Base-by-base conservation (phyloP, 116 monocot species). In the Cymodocea nodosa region DNA sequence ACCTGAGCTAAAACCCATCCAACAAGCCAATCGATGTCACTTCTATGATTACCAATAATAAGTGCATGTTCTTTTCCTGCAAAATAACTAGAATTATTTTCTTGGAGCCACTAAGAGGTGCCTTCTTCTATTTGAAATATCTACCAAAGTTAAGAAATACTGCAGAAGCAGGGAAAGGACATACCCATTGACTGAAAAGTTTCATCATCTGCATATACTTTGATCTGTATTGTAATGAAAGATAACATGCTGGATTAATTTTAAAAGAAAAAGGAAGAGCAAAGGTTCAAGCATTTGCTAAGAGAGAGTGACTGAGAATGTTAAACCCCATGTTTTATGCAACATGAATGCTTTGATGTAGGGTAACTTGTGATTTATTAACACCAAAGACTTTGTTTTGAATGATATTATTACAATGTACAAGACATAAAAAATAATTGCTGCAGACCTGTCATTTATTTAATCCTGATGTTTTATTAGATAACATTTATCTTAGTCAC, bases 1-100 rank as follows among this genome's bases (percentile, higher is more conserved):
- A 97, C 97, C 97, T 97, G 88, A 68, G 97, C 87, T 63, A 97
- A 84, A 74, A 97, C 76, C 91, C 91, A 97, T 69, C 97, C 91
- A 76, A 97, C 88, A 63, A 97, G 88, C 97, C 97, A 91, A 74
- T 97, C 97, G 69, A 97, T 88, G 69, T 97, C 97, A 74, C 97
- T 97, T 80, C 69, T 81, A 65, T 97, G 97, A 80, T 97, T 97
- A 55, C 71, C 81, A 65, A 97, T 84, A 48, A 97, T 75, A 60
- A 97, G 88, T 44, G 91, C 88, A 74, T 97, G 97, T 57, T 97
- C 97, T 80, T 86, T 97, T 40, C 95, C 95, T 97, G 75, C 59
- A 84, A 71, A 50, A 66, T 40, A 40, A 11, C 1, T 52, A 17
- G 6, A 56, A 17, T 13, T 54, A 48, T 62, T 7, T 51, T 40